phyloP scores from a whole-genome alignment of 2,329 filamentous ascomycete species.

The Penicillium sp. region DNA sequence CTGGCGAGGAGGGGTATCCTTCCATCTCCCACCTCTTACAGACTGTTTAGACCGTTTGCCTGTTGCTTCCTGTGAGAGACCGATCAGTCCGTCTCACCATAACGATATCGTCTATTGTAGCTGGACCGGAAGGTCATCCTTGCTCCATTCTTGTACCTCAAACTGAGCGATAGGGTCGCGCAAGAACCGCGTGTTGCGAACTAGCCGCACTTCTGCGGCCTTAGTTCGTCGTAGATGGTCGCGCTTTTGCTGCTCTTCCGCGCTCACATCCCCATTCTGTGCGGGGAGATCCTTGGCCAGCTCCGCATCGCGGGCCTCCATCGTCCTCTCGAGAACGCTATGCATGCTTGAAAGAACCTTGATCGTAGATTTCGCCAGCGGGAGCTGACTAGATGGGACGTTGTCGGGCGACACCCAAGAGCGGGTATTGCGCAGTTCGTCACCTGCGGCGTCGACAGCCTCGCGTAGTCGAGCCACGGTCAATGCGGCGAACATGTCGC shows the following conservation, averaged over 20 bases:
- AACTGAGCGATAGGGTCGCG: constrained; percentile 68
- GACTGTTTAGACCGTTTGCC: neutral
- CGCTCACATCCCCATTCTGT: constrained; percentile 39
- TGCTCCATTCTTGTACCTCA: constrained; percentile 53
- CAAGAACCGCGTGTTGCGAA: constrained; percentile 72
- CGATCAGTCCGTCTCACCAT: neutral
- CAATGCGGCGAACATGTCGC: constrained; percentile 96
- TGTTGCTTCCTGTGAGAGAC: neutral
- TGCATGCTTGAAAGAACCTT: constrained; percentile 95
- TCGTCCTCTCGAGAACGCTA: constrained; percentile 71
- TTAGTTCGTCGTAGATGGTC: constrained; percentile 73
- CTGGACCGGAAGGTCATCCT: constrained; percentile 32
- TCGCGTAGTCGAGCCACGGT: constrained; percentile 86
- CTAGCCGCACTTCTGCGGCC: constrained; percentile 84
- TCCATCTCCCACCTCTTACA: neutral
- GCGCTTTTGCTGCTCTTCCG: constrained; percentile 57
- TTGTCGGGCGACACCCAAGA: constrained; percentile 79
- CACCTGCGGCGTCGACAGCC: constrained; percentile 61
- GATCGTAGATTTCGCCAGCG: constrained; percentile 79
- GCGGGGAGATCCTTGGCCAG: constrained; percentile 50
- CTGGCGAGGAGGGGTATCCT: neutral
- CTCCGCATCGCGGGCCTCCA: constrained; percentile 66
- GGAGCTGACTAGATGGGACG: constrained; percentile 70
- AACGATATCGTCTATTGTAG: constrained; percentile 20
- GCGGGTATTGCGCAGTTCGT: constrained; percentile 55